Conservation (phyloP, 345 rosid species). For the Chamaenerion angustifolium region DNA sequence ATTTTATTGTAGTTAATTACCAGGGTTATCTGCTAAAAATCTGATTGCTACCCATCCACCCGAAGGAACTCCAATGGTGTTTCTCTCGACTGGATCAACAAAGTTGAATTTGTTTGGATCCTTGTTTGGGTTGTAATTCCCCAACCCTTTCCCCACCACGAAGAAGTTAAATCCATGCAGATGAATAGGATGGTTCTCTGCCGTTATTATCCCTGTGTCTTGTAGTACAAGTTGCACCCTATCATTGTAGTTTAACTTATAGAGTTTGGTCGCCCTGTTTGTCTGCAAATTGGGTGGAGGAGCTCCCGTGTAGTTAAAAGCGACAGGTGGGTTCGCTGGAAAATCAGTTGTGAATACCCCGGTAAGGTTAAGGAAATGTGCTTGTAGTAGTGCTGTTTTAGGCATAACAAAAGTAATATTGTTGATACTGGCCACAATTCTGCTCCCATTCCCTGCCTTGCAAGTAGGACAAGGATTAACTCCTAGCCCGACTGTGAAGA, state of each 20-base stretch:
- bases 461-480: conserved; percentile 67
- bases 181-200: conserved; percentile 85
- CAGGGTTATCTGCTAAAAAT: conserved; percentile 88
- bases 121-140: conserved; percentile 49
- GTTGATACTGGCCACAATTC: conserved; percentile 66
- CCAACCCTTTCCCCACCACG: conserved; percentile 58
- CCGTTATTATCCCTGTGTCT: conserved; percentile 65
- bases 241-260: conserved; percentile 45
- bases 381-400: conserved; percentile 52
- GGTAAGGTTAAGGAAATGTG: conserved; percentile 61
- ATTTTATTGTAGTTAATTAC: conserved; percentile 15
- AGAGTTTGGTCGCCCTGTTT: conserved; percentile 47
- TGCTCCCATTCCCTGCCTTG: conserved; percentile 60
- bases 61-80: conserved; percentile 78
- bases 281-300: conserved; percentile 47
- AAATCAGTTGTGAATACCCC: conserved; percentile 86
- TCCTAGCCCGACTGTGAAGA: conserved; percentile 72
- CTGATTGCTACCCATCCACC: conserved; percentile 92
- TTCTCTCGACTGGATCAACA: conserved; percentile 87
- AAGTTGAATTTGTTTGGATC: conserved; percentile 63
- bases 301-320: conserved; percentile 53
- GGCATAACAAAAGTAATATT: conserved; percentile 88
- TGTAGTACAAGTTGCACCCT: conserved; percentile 78
- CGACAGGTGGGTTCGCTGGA: conserved; percentile 50
- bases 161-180: conserved; percentile 87